Evolutionary conservation across 129 eudicot genomes (phyloP), one percentile per base, ranked within the genome.

Genomic region (Heracleum sosnowskyi): DNA sequence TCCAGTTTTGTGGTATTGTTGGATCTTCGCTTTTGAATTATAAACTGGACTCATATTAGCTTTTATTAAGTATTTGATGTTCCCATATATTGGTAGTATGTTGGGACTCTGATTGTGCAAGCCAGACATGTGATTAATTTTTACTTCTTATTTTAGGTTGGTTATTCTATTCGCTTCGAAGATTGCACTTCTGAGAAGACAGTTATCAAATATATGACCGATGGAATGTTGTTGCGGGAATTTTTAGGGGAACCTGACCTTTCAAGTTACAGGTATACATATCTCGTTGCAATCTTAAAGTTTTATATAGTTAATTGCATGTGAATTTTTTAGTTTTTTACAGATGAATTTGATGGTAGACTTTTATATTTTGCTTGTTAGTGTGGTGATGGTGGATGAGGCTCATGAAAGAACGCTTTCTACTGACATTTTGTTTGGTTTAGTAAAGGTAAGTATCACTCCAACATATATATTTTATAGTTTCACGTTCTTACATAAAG

Each of bases 321-420:
- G 42, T 20, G 28, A 20, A 45, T 24, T 13, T 44, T 4, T 2
- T 72, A 13, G 16, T 37, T 69, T 4, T 69, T 78, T 45, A 60
- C 64, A 47, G 45, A 36, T 26, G 33, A 28, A 45, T 31, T 44
- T 73, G 4, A 10, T 51, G 13, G 31, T 39, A 42, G 24, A 71
- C 41, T 77, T 66, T 73, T 75, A 49, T 40, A 41, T 49, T 55
- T 33, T 69, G 47, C 75, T 35, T 64, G 69, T 75, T 85, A 91
- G 96, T 87, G 96, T 91, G 62, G 81, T 91, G 37, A 94, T 94
- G 96, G 97, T 94, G 76, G 98, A 94, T 64, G 97, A 94, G 86
- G 98, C 98, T 60, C 98, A 94, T 36, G 98, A 94, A 79, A 88
- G 97, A 80, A 94, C 93, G 4, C 80, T 94, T 26, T 90, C 93